Conservation (phyloP, 2,329 filamentous ascomycete species). For the Coniella lustricola region DNA sequence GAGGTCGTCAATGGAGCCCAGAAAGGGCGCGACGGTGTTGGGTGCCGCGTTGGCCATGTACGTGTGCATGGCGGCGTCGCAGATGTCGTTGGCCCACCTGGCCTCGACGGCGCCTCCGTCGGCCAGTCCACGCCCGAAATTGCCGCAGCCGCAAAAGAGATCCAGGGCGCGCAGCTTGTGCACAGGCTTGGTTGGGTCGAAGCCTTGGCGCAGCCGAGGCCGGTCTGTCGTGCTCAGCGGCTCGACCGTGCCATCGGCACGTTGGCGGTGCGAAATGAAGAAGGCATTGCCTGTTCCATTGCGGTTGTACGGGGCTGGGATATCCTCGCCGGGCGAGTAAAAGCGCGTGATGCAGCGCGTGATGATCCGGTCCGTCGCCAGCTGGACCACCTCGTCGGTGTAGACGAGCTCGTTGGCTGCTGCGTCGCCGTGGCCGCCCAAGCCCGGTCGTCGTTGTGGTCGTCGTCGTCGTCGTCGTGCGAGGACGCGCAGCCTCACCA, state of each 20-base stretch:
- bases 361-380: constrained; percentile 36
- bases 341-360: constrained; percentile 54
- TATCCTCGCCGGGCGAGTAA: constrained; percentile 35
- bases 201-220: constrained; percentile 39
- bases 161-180: constrained; percentile 55
- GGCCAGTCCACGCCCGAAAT: constrained; percentile 69
- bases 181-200: constrained; percentile 34
- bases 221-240: not conserved
- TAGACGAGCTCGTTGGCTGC: constrained; percentile 54
- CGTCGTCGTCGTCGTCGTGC: constrained; percentile 39
- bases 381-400: constrained; percentile 35
- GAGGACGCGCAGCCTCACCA: constrained; percentile 44
- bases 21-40: constrained; percentile 45
- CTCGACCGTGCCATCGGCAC: constrained; percentile 15
- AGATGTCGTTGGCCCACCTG: constrained; percentile 62
- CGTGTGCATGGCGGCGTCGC: constrained; percentile 57
- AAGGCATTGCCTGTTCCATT: constrained; percentile 61
- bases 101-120: constrained; percentile 61
- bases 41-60: constrained; percentile 59
- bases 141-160: constrained; percentile 72
- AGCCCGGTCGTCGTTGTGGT: too few relatives aligned
- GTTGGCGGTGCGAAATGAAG: constrained; percentile 45
- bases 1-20: constrained; percentile 67
- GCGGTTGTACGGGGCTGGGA: constrained; percentile 59
- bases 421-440: constrained; percentile 19